Percentiles rank a stretch among this genome's conserved stretches.
phyloP scores from a whole-genome alignment of 345 rosid genomes.

The Citrus trifoliata region DNA sequence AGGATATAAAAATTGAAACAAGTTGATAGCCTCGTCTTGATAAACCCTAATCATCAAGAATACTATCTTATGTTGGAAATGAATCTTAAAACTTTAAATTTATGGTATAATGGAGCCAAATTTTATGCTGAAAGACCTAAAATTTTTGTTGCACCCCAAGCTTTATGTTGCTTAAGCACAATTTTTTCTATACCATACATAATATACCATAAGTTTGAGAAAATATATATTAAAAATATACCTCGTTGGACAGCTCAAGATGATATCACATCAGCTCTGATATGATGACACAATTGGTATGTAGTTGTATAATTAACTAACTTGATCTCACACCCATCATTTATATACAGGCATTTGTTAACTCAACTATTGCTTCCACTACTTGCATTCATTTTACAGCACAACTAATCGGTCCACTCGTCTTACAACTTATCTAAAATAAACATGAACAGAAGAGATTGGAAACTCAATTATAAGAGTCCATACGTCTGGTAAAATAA shows the following conservation, averaged over 20 bases:
- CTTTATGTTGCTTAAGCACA: too few species aligned
- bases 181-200: too few species aligned
- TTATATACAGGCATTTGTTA: neutral
- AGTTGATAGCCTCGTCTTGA: neutral
- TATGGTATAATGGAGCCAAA: too few species aligned
- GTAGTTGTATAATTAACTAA: neutral
- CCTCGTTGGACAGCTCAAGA: neutral
- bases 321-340: neutral
- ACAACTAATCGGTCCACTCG: neutral
- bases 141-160: too few species aligned
- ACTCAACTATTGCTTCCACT: neutral
- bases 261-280: neutral
- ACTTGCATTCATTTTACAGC: neutral
- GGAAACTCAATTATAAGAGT: neutral
- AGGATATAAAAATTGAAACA: neutral
- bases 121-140: too few species aligned
- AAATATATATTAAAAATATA: too few species aligned
- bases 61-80: neutral
- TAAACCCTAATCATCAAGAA: neutral
- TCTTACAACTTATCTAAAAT: neutral
- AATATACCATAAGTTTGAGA: too few species aligned
- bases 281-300: neutral
- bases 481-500: constrained; percentile 8
- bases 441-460: neutral
- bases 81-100: too few species aligned